These are phyloP conservation scores for Moesziomyces parantarcticus DNA, from an alignment of 1,284 basidiomycete genomes.

Conservation along the genomic window DNA sequence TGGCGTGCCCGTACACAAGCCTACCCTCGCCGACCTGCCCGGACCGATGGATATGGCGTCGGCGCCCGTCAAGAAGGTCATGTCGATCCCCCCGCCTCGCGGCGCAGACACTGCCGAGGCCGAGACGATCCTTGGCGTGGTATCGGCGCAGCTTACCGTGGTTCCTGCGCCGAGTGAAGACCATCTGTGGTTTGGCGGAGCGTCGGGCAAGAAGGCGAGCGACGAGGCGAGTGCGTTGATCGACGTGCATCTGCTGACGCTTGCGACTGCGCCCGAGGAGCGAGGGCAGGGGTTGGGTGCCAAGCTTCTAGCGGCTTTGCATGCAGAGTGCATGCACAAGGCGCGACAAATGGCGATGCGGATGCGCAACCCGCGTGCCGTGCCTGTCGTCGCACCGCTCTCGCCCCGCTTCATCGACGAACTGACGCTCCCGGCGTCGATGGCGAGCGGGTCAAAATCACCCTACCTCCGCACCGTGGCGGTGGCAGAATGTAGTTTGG, in stretches of 20 bases:
- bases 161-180: slow-evolving; percentile 20
- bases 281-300: slow-evolving; percentile 56
- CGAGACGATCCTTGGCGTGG: slow-evolving; percentile 59
- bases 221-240: slow-evolving; percentile 20
- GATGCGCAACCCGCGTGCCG: slow-evolving; percentile 2
- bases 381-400: slow-evolving; percentile 12
- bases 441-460: not conserved
- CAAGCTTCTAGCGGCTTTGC: slow-evolving; percentile 42
- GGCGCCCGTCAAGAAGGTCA: slow-evolving; percentile 49
- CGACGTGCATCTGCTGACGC: slow-evolving; percentile 56
- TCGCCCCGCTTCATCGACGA: slow-evolving; percentile 30
- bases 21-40: slow-evolving; percentile 31
- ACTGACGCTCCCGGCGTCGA: not conserved
- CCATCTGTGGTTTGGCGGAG: slow-evolving; percentile 9
- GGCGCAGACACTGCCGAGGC: slow-evolving; percentile 15
- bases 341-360: slow-evolving; percentile 24
- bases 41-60: slow-evolving; percentile 49
- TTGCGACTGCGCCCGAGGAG: slow-evolving; percentile 52
- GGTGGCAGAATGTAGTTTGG: not conserved
- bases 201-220: not conserved
- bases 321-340: slow-evolving; percentile 41
- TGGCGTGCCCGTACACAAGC: slow-evolving; percentile 7
- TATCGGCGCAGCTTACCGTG: slow-evolving; percentile 41
- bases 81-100: slow-evolving; percentile 44
- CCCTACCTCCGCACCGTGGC: slow-evolving; percentile 3